A percentile compares a stretch with the other conserved stretches of the same genome.
These are phyloP conservation scores for Elaphomyces granulatus DNA, from an alignment of 495 filamentous ascomycete species.

Conservation along the genomic window DNA sequence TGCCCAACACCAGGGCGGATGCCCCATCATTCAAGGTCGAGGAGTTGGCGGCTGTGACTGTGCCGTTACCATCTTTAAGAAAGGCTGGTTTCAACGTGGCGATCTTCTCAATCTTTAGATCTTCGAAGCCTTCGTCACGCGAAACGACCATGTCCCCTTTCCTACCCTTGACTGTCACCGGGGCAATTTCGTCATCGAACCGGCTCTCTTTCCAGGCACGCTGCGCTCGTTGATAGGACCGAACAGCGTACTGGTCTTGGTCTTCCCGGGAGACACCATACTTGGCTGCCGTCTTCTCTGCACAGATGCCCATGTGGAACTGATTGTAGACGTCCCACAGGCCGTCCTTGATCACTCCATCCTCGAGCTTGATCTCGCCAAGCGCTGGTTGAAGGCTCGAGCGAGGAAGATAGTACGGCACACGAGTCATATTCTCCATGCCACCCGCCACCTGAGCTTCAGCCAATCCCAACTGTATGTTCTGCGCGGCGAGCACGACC, in stretches of 20 bases:
- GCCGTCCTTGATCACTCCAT: constrained; percentile 89
- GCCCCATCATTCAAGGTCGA: constrained; percentile 91
- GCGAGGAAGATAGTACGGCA: constrained; percentile 80
- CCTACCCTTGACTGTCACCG: constrained; percentile 67
- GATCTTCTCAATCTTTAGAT: constrained; percentile 72
- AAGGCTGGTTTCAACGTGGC: constrained; percentile 83
- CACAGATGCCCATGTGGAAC: constrained; percentile 95
- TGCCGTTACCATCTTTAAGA: constrained; percentile 65
- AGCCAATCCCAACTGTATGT: constrained; percentile 78
- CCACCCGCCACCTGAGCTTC: constrained; percentile 85
- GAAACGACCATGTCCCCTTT: constrained; percentile 70
- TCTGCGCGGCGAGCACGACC: constrained; percentile 77
- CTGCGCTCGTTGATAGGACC: constrained; percentile 75
- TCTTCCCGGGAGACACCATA: constrained; percentile 61
- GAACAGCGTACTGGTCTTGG: constrained; percentile 84
- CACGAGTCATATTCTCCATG: constrained; percentile 93
- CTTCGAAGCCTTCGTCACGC: constrained; percentile 78
- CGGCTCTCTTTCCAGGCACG: constrained; percentile 67
- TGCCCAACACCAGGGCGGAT: constrained; percentile 75
- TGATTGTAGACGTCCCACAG: constrained; percentile 94
- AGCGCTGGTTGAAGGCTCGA: constrained; percentile 63
- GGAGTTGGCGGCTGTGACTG: constrained; percentile 87
- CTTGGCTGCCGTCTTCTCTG: constrained; percentile 90
- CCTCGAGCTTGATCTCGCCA: constrained; percentile 72
- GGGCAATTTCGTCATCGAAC: constrained; percentile 77